phyloP scores from a whole-genome alignment of 2,329 filamentous ascomycete genomes.

The Stemphylium beticola region DNA sequence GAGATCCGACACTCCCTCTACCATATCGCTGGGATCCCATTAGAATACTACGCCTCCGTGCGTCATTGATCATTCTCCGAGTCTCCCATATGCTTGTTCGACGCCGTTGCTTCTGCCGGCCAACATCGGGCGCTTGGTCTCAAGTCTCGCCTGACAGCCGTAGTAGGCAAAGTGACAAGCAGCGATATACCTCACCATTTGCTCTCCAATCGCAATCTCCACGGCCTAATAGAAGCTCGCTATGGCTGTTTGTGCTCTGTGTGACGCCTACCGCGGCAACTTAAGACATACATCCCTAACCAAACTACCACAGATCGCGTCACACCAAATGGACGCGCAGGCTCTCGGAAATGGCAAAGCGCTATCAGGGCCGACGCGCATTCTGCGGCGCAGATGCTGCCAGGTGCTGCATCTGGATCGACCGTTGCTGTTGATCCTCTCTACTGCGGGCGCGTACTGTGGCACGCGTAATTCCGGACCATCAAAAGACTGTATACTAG shows the following conservation, averaged over 20 bases:
- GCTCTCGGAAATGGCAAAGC: conserved; percentile 19
- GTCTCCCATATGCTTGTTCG: conserved; percentile 15
- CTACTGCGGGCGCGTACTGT: conserved; percentile 28
- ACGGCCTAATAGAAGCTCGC: conserved; percentile 5
- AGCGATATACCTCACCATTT: conserved; percentile 3
- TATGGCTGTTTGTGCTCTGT: conserved; percentile 32
- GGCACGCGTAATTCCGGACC: conserved; percentile 27
- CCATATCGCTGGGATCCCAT: conserved; percentile 24
- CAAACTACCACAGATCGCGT: conserved; percentile 25
- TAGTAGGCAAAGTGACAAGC: conserved; percentile 23
- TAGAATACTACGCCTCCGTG: conserved; percentile 10
- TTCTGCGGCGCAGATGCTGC: conserved; percentile 4
- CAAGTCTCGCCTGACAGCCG: conserved; percentile 25
- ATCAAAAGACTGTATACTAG: conserved; percentile 19
- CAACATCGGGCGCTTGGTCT: conserved; percentile 23
- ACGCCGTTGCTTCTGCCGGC: conserved; percentile 9
- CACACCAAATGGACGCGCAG: conserved; percentile 23
- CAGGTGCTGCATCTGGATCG: conserved; percentile 21
- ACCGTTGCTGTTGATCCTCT: conserved; percentile 34
- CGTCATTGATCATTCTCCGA: conserved; percentile 21
- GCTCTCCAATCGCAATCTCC: background rate
- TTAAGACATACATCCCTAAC: conserved; percentile 35
- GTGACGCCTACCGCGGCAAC: conserved; percentile 29
- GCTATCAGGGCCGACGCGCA: conserved; percentile 18
- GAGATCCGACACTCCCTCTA: conserved; percentile 26